These are phyloP conservation scores for Nothopassalora personata DNA, from an alignment of 2,329 filamentous ascomycete genomes.

Conservation along the genomic window DNA sequence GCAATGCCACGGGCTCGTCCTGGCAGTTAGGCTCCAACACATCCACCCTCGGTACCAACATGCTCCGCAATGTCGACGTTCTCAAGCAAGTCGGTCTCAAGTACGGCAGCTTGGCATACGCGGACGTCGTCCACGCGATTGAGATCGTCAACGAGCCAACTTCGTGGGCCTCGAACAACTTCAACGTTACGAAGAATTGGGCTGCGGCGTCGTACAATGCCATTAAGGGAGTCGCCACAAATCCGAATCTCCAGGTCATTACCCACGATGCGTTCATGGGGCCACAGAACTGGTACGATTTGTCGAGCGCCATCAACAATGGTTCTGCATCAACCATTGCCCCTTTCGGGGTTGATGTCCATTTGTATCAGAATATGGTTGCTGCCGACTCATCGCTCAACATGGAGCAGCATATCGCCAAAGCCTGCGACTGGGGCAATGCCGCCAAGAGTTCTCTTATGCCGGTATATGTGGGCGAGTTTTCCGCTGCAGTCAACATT, in stretches of 20 bases:
- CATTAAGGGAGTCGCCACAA: constrained; percentile 30
- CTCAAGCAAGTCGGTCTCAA: constrained; percentile 37
- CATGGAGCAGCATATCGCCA: constrained; percentile 38
- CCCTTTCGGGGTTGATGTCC: constrained; percentile 39
- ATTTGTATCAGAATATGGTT: constrained; percentile 43
- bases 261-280: constrained; percentile 39
- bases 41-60: constrained; percentile 31
- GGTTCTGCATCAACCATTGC: constrained; percentile 18
- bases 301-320: constrained; percentile 1
- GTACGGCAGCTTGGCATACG: constrained; percentile 36
- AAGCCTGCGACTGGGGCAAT: constrained; percentile 36
- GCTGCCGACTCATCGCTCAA: constrained; percentile 33
- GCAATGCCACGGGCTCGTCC: constrained; percentile 5
- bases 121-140: constrained; percentile 40
- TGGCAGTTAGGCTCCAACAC: constrained; percentile 13
- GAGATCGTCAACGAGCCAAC: constrained; percentile 44
- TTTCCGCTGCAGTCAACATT: constrained; percentile 40
- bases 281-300: constrained; percentile 29
- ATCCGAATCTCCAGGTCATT: constrained; percentile 33
- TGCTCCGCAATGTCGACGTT: constrained; percentile 33
- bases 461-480: constrained; percentile 42
- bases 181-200: constrained; percentile 34
- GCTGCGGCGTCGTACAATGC: constrained; percentile 32
- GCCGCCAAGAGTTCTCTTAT: constrained; percentile 31
- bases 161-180: constrained; percentile 33